These are phyloP conservation scores for Cinchona pubescens DNA, from an alignment of 257 asterid species.

Conservation along the genomic window DNA sequence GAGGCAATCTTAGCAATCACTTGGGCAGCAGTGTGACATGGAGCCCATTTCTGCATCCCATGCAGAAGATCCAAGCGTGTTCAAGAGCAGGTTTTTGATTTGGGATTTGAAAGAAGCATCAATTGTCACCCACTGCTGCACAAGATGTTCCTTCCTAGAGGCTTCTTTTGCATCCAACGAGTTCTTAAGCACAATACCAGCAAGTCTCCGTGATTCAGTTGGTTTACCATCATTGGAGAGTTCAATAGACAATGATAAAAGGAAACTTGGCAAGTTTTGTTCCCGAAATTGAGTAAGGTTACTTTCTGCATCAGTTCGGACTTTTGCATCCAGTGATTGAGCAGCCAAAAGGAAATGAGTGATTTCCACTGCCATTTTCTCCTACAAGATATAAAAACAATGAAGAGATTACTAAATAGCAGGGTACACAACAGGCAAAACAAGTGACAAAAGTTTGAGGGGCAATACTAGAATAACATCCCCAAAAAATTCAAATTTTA, in stretches of 20 bases:
- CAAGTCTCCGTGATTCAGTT: conserved; percentile 68
- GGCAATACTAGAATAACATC: background rate
- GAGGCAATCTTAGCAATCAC: conserved; percentile 84
- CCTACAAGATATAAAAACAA: conserved; percentile 22
- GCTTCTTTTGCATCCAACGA: conserved; percentile 81
- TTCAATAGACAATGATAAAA: conserved; percentile 66
- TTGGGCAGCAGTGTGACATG: conserved; percentile 77
- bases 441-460: background rate
- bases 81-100: conserved; percentile 55
- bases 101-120: conserved; percentile 59
- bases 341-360: conserved; percentile 80
- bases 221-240: conserved; percentile 74
- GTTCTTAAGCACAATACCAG: conserved; percentile 81
- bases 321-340: conserved; percentile 79
- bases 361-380: conserved; percentile 72
- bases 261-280: conserved; percentile 68
- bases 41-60: no score
- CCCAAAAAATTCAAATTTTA: background rate
- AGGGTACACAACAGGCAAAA: background rate
- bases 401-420: background rate
- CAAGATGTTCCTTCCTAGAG: conserved; percentile 51
- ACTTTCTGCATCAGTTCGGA: conserved; percentile 70
- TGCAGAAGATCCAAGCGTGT: conserved; percentile 63
- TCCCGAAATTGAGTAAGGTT: conserved; percentile 59
- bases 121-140: conserved; percentile 63